phyloP scores from a whole-genome alignment of 768 basidiomycete species.

The Candolleomyces efflorescens region DNA sequence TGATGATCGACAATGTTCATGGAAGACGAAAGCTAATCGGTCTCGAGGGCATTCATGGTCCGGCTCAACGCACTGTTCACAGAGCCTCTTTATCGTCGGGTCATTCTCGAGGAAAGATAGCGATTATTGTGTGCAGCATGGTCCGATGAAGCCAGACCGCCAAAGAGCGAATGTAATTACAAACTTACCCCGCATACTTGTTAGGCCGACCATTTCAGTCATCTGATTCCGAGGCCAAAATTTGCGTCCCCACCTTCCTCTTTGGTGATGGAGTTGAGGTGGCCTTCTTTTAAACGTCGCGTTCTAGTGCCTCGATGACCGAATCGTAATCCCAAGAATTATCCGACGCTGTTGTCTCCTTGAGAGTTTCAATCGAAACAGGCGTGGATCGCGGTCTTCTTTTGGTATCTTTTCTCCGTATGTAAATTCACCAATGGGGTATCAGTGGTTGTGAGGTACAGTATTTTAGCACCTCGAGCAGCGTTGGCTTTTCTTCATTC shows the following conservation, averaged over 20 bases:
- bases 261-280: neutral
- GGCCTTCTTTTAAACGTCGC: neutral
- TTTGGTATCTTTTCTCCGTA: conserved; percentile 3
- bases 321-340: neutral
- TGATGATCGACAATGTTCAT: neutral
- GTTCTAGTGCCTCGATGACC: conserved; percentile 3
- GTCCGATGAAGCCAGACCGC: conserved; percentile 4
- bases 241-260: neutral
- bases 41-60: neutral
- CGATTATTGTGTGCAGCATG: neutral
- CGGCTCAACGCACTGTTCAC: neutral
- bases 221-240: conserved; percentile 5
- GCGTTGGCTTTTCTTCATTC: neutral
- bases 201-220: conserved; percentile 3
- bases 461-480: neutral
- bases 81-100: conserved; percentile 2
- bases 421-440: conserved; percentile 4
- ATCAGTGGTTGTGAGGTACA: neutral
- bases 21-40: neutral
- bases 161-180: neutral
- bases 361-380: neutral
- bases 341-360: neutral
- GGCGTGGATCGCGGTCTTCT: neutral
- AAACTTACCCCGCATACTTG: neutral
- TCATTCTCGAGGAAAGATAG: conserved; percentile 7